Percentiles rank a stretch among this genome's conserved stretches.
These are phyloP conservation scores for Phytophthora aleatoria DNA, from an alignment of 352 stramenopile genomes.

Conservation along the genomic window DNA sequence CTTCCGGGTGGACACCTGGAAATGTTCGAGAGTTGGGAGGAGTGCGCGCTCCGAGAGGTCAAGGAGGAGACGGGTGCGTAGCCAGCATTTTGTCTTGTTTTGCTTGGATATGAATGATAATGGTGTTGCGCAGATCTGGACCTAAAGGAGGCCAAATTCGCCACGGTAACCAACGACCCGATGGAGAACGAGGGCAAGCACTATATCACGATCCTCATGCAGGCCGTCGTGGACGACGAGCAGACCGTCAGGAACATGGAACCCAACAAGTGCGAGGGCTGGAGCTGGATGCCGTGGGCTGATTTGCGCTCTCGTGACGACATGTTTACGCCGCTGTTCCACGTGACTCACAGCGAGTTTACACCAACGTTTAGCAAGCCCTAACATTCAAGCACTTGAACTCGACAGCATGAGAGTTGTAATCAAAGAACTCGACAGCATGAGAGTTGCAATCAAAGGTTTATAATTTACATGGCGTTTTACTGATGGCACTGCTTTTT, in stretches of 20 bases:
- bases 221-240: constrained; percentile 52
- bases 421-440: not conserved
- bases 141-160: constrained; percentile 54
- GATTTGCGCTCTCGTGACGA: constrained; percentile 58
- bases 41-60: constrained; percentile 79
- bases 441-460: constrained; percentile 5
- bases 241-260: constrained; percentile 79
- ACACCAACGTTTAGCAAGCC: constrained; percentile 37
- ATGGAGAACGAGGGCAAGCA: constrained; percentile 85
- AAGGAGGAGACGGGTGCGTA: constrained; percentile 81
- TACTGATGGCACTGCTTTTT: constrained; percentile 32
- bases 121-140: constrained; percentile 52
- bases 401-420: not conserved
- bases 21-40: constrained; percentile 83
- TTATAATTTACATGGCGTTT: constrained; percentile 46
- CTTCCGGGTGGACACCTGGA: constrained; percentile 81
- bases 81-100: not conserved
- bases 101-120: too few species aligned
- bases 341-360: constrained; percentile 71
- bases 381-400: not conserved
- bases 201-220: constrained; percentile 89
- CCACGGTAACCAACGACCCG: constrained; percentile 81
- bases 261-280: constrained; percentile 83
- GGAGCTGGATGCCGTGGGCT: constrained; percentile 67
- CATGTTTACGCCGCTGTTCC: constrained; percentile 75